Percentiles rank a stretch among this genome's conserved stretches.
phyloP scores from a whole-genome alignment of 2,329 filamentous ascomycete species.

The Talaromyces verruculosus region DNA sequence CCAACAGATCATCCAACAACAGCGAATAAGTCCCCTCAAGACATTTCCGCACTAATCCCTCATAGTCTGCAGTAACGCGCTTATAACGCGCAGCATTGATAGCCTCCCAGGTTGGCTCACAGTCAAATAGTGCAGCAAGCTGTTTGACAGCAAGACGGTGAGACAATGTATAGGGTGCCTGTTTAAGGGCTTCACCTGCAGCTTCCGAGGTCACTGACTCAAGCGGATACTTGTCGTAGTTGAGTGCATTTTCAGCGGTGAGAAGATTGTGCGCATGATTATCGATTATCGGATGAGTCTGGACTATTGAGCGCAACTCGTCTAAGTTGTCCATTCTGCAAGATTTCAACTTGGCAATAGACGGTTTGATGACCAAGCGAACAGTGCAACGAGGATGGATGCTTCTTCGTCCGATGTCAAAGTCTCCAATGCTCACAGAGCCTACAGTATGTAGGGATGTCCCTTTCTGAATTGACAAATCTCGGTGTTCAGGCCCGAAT shows the following conservation, averaged over 20 bases:
- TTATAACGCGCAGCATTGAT: conserved; percentile 52
- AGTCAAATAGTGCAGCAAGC: conserved; percentile 64
- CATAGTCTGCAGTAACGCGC: conserved; percentile 51
- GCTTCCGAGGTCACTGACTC: conserved; percentile 72
- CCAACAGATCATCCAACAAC: conserved; percentile 75
- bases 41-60: conserved; percentile 62
- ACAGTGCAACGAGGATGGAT: background rate
- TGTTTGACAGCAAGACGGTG: conserved; percentile 70
- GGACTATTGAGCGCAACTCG: conserved; percentile 38
- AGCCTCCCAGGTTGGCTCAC: conserved; percentile 62
- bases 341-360: background rate
- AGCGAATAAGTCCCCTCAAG: conserved; percentile 71
- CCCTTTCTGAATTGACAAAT: no score
- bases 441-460: background rate
- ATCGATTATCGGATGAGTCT: conserved; percentile 47
- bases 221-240: conserved; percentile 48
- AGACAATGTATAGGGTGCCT: conserved; percentile 62
- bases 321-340: conserved; percentile 24
- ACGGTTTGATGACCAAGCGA: background rate
- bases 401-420: background rate
- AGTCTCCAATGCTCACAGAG: background rate
- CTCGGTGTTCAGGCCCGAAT: background rate
- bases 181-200: conserved; percentile 63
- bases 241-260: conserved; percentile 31
- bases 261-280: conserved; percentile 51